phyloP scores from a whole-genome alignment of 768 basidiomycete species.

The Gyrodon lividus region DNA sequence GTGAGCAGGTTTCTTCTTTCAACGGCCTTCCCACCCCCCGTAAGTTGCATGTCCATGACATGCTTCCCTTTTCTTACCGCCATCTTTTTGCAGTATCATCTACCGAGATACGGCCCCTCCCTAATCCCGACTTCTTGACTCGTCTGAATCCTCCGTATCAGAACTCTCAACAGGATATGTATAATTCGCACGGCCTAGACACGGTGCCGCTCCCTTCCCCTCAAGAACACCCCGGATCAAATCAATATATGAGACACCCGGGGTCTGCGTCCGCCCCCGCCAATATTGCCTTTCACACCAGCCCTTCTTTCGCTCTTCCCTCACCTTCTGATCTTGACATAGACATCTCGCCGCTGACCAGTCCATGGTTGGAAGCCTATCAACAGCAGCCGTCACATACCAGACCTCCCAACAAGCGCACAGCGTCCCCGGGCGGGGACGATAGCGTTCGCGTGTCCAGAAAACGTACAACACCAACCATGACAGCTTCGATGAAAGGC shows the following conservation, averaged over 20 bases:
- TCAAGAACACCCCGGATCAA: slow-evolving; percentile 28
- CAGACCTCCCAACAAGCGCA: slow-evolving; percentile 47
- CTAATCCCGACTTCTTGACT: slow-evolving; percentile 57
- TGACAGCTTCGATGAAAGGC: slow-evolving; percentile 20
- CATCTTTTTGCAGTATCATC: slow-evolving; percentile 50
- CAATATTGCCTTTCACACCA: slow-evolving; percentile 62
- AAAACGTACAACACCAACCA: slow-evolving; percentile 52
- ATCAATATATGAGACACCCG: slow-evolving; percentile 34
- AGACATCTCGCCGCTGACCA: slow-evolving; percentile 77
- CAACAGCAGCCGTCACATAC: slow-evolving; percentile 33
- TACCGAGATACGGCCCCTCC: slow-evolving; percentile 62
- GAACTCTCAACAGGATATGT: slow-evolving; percentile 26
- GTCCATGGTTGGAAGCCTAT: slow-evolving; percentile 74
- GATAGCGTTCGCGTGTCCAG: slow-evolving; percentile 46
- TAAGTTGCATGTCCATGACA: slow-evolving; percentile 33
- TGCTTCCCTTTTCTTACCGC: slow-evolving; percentile 11
- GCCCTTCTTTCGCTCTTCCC: slow-evolving; percentile 38
- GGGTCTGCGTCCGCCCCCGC: slow-evolving; percentile 67
- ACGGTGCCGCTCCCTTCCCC: slow-evolving; percentile 28
- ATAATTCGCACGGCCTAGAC: slow-evolving; percentile 26
- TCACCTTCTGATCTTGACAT: slow-evolving; percentile 59
- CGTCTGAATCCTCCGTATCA: slow-evolving; percentile 56
- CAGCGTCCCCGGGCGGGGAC: slow-evolving; percentile 56
- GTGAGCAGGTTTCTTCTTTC: slow-evolving; percentile 36
- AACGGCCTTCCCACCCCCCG: slow-evolving; percentile 69